Base-by-base conservation (phyloP, 2,329 filamentous ascomycete species). In the Sporothrix mexicana region DNA sequence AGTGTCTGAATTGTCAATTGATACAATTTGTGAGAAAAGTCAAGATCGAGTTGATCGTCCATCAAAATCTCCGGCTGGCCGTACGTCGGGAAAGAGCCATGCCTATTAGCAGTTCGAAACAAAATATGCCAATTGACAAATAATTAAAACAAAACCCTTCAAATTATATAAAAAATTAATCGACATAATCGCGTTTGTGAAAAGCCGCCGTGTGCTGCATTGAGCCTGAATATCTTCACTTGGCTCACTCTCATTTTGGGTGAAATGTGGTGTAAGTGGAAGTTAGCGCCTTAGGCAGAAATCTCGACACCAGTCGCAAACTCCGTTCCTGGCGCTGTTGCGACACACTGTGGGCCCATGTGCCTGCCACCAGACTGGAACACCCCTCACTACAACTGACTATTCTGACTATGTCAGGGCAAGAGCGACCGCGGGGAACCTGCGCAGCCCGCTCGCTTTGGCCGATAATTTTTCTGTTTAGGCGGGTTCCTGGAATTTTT, bases 221-320 rank as follows among this genome's bases (percentile, higher is more conserved):
- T 47, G 20, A 69, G 51, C 67, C 67, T 69, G 51, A 47, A 45
- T 13, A 8, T 15, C 15, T 61, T 61, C 15, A 15, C 25, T 41
- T 36, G 30, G 30, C 30, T 36, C 30, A 7, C 30, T 36, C 30
- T 36, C 30, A 36, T 7, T 36, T 36, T 36, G 30, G 30, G 30
- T 7, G 30, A 7, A 36, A 7, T 36, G 41, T 30, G 25, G 25
- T 61, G 25, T 45, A 45, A 64, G 61, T 66, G 62, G 2, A 15
- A 49, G 43, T 70, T 49, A 49, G 59, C 57, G 70, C 70, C 70
- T 71, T n/a, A 71, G 70, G 70, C 70, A 71, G 70, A 55, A 66
- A 71, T n/a, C 69, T 7, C 7, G 30, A 36, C 30, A 36, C 30
- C 17, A 15, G 17, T 23, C 23, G n/a, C 59, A 20, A 7, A 20